Evolutionary conservation across 108 stramenopile species (phyloP).

Genomic region (Pseudonitzschia pungens): DNA sequence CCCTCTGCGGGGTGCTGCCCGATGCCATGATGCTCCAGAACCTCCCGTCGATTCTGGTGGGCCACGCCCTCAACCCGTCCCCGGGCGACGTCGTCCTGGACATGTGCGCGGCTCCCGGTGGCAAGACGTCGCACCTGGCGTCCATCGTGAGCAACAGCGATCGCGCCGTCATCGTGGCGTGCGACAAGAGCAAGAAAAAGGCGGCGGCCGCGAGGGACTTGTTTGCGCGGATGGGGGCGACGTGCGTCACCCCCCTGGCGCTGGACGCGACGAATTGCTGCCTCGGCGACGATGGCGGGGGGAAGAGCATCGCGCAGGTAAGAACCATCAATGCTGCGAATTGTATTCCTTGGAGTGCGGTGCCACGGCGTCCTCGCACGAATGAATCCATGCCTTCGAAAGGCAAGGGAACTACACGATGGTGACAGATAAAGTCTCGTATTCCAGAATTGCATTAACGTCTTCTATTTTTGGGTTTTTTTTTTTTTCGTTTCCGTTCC

Average conservation of each 20-base stretch:
- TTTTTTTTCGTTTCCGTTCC: slow-evolving; percentile 7
- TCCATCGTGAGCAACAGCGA: slow-evolving; percentile 82
- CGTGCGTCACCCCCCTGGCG: slow-evolving; percentile 62
- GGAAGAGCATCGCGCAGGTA: slow-evolving; percentile 3
- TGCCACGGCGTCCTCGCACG: too few species aligned
- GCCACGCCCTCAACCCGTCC: slow-evolving; percentile 74
- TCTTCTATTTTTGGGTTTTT: too few species aligned
- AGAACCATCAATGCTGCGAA: too few species aligned
- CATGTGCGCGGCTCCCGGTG: slow-evolving; percentile 93
- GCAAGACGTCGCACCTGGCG: slow-evolving; percentile 89
- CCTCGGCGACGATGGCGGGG: not conserved
- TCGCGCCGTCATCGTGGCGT: slow-evolving; percentile 81
- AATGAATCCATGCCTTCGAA: too few species aligned
- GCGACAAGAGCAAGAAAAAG: slow-evolving; percentile 84
- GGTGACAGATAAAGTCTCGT: too few species aligned
- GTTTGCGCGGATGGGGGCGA: slow-evolving; percentile 56
- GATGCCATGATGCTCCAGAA: slow-evolving; percentile 68
- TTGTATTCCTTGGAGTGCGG: too few species aligned
- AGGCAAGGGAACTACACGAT: too few species aligned
- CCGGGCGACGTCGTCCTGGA: slow-evolving; percentile 83
- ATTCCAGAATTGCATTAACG: too few species aligned
- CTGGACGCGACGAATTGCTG: slow-evolving; percentile 65
- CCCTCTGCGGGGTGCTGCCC: slow-evolving; percentile 46
- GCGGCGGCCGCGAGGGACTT: slow-evolving; percentile 48
- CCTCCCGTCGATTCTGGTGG: slow-evolving; percentile 73